A percentile compares a stretch with the other conserved stretches of the same genome.
phyloP scores from a whole-genome alignment of 331 rosid genomes.

The Saraca asoca region DNA sequence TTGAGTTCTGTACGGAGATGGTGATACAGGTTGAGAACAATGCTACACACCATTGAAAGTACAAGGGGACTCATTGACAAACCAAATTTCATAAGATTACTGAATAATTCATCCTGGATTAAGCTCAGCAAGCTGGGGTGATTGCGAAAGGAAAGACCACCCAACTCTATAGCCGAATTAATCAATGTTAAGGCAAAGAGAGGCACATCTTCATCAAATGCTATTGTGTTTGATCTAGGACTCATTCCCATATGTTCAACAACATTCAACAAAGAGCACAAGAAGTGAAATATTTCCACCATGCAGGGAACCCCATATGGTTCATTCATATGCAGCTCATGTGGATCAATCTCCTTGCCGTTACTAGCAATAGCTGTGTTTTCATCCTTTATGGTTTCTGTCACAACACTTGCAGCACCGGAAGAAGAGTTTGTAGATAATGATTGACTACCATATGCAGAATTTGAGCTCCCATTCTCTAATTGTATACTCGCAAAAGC shows the following conservation, averaged over 20 bases:
- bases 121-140: constrained; percentile 61
- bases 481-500: constrained; percentile 44
- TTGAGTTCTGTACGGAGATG: constrained; percentile 61
- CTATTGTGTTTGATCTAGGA: constrained; percentile 51
- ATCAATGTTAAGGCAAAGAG: constrained; percentile 64
- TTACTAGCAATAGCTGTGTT: constrained; percentile 42
- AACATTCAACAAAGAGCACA: constrained; percentile 76
- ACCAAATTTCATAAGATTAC: constrained; percentile 67
- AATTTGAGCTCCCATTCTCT: constrained; percentile 64
- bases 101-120: constrained; percentile 65
- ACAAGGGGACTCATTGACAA: constrained; percentile 61
- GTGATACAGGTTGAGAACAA: constrained; percentile 62
- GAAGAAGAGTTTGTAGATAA: constrained; percentile 48
- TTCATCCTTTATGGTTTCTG: constrained; percentile 48
- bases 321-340: constrained; percentile 63
- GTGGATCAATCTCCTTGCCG: constrained; percentile 52
- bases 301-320: constrained; percentile 86
- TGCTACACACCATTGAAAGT: constrained; percentile 67
- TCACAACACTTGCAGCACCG: constrained; percentile 43
- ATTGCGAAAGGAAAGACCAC: constrained; percentile 53
- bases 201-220: constrained; percentile 71
- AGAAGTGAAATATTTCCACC: constrained; percentile 88
- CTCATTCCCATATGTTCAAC: constrained; percentile 67
- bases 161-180: constrained; percentile 65
- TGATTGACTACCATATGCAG: constrained; percentile 51